Evolutionary conservation across 345 rosid species (phyloP), one percentile per base, ranked within the genome.

Genomic region (Arabis hirsuta): DNA sequence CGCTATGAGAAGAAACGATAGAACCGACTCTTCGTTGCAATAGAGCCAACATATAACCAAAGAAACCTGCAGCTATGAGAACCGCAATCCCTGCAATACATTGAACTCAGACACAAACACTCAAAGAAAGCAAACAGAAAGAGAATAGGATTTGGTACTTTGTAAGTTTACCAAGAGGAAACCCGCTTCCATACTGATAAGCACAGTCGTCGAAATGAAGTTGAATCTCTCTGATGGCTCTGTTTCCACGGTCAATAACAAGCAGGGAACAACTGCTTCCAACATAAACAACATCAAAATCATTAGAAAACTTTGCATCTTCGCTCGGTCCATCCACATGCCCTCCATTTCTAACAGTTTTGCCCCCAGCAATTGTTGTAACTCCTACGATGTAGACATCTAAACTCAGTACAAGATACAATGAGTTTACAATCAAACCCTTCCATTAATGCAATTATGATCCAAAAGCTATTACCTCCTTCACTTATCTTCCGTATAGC

Each of bases 121-220:
- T 53, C 10, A 38, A 59, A 4, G 62, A 42, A n/a, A 5, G 3
- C 2, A 59, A 73, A 27, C 12, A 20, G 13, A 1, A 63, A 19
- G 4, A 41, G 14, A 63, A 19, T 3, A 41, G 14, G 27, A 31
- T 63, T 41, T 7, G 26, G 20, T 41, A 29, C 1, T 55, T 34
- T 11, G 53, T 32, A 31, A 62, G 38, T 63, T 67, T 84, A 92
- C 99, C 98, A 14, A 90, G 87, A 59, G 99, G 97, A 79, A 95
- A 95, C 56, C 90, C 90, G 79, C 96, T 92, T 73, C 81, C 97
- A 82, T 95, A 95, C 72, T 88, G 99, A 81, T 95, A 88, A 72
- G 98, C 97, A 81, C 99, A 95, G 76, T 95, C 99, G 57, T 95
- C 99, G 45, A 95, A 95, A 83, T 85, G 96, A 64, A 95, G 98